Evolutionary conservation across 305 asterid genomes (phyloP).

Genomic region (Fraxinus velutina): DNA sequence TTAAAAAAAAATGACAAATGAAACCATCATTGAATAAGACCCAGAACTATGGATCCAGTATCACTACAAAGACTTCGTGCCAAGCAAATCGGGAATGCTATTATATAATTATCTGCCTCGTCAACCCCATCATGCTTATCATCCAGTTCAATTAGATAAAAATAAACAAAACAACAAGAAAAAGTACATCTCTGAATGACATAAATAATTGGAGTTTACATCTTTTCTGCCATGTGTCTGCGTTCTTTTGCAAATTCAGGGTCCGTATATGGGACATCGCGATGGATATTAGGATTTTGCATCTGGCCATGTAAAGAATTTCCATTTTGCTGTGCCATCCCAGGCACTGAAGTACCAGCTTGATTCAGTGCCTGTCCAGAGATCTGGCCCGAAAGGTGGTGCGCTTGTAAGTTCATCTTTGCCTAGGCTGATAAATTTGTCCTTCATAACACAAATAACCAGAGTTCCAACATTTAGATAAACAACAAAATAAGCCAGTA

Average conservation of each 20-base stretch:
- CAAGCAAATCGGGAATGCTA: background rate
- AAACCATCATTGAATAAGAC: background rate
- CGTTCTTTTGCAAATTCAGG: slow-evolving; percentile 54
- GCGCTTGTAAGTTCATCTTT: slow-evolving; percentile 65
- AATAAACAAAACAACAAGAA: background rate
- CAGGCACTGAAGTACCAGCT: slow-evolving; percentile 53
- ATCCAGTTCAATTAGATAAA: background rate
- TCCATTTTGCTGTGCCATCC: slow-evolving; percentile 59
- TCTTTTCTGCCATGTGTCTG: slow-evolving; percentile 51
- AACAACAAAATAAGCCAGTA: slow-evolving; percentile 18
- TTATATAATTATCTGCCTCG: background rate
- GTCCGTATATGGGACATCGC: slow-evolving; percentile 40
- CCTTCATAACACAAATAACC: slow-evolving; percentile 24
- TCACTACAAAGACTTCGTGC: background rate
- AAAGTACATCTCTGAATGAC: background rate
- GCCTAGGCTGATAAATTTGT: slow-evolving; percentile 15
- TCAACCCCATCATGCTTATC: background rate
- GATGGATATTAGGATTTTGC: slow-evolving; percentile 66
- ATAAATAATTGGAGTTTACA: slow-evolving; percentile 43
- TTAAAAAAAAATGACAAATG: background rate
- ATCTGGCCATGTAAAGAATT: slow-evolving; percentile 54
- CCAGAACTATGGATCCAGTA: background rate
- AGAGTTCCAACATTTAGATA: slow-evolving; percentile 22
- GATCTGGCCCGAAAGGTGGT: slow-evolving; percentile 61
- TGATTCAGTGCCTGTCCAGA: slow-evolving; percentile 75